Evolutionary conservation across 2,329 filamentous ascomycete species (phyloP).

Genomic region (Byssochlamys sp.): DNA sequence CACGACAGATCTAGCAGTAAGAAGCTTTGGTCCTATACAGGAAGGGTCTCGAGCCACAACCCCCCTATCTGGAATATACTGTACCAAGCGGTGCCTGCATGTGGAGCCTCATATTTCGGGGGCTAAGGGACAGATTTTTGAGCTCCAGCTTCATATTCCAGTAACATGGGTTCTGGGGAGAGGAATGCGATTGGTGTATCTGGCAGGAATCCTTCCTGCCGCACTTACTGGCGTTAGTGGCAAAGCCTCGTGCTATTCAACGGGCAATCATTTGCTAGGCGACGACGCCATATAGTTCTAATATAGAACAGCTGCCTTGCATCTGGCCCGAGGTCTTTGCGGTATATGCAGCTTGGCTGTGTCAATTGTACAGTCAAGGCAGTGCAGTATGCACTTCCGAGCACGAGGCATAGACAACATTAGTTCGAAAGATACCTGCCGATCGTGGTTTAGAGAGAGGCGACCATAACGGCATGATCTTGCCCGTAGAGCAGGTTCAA

Average conservation of each 20-base stretch:
- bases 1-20: not conserved
- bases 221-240: not conserved
- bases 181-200: not conserved
- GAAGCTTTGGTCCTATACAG: not conserved
- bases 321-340: not conserved
- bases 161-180: not conserved
- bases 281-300: not conserved
- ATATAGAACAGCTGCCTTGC: not conserved
- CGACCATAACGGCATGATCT: not conserved
- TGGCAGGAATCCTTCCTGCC: not conserved
- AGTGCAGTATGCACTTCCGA: not conserved
- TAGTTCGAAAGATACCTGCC: too few relatives aligned
- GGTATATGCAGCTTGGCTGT: not conserved
- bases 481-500: not conserved
- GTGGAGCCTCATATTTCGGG: not conserved
- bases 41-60: not conserved
- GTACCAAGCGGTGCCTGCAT: not conserved
- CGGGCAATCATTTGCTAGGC: not conserved
- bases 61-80: not conserved
- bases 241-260: not conserved
- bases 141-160: not conserved
- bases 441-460: not conserved
- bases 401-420: not conserved
- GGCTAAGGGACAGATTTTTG: not conserved
- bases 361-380: not conserved